A percentile compares a stretch with the other conserved stretches of the same genome.
phyloP scores from a whole-genome alignment of 2,329 filamentous ascomycete genomes.

The Acarospora socialis region DNA sequence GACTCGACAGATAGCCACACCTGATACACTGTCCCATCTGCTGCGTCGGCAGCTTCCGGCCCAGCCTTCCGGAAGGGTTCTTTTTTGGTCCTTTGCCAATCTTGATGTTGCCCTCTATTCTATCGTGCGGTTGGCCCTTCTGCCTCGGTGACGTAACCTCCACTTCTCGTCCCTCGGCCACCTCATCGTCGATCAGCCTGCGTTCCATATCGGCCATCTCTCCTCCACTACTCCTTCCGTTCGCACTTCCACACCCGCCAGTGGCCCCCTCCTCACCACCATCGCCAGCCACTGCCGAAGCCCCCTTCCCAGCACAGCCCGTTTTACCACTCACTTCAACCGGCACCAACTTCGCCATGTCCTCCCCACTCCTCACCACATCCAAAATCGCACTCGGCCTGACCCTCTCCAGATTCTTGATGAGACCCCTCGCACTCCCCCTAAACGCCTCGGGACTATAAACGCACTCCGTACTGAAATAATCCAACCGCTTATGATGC shows the following conservation, averaged over 20 bases:
- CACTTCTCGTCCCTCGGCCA: conserved; percentile 45
- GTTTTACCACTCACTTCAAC: conserved; percentile 34
- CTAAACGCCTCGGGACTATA: conserved; percentile 96
- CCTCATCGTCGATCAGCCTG: conserved; percentile 50
- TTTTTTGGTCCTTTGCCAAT: conserved; percentile 14
- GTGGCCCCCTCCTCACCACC: conserved; percentile 41
- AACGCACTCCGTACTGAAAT: conserved; percentile 97
- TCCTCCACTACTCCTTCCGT: conserved; percentile 51
- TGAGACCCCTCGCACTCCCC: conserved; percentile 76
- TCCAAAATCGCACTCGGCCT: conserved; percentile 89
- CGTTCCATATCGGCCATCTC: conserved; percentile 77
- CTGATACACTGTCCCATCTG: conserved; percentile 69
- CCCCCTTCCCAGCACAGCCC: conserved; percentile 15
- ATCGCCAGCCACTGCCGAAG: conserved; percentile 21
- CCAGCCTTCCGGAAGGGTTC: conserved; percentile 16
- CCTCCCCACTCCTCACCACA: conserved; percentile 86
- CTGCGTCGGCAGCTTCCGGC: conserved; percentile 41
- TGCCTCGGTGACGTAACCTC: conserved; percentile 36
- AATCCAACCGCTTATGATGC: conserved; percentile 90
- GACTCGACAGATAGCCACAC: conserved; percentile 93
- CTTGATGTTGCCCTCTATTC: conserved; percentile 8
- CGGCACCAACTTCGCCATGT: conserved; percentile 82
- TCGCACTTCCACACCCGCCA: conserved; percentile 62
- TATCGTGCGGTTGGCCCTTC: conserved; percentile 2
- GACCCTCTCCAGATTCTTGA: conserved; percentile 90